These are phyloP conservation scores for Crithidia bombi DNA, from an alignment of 208 protist species.

Conservation along the genomic window DNA sequence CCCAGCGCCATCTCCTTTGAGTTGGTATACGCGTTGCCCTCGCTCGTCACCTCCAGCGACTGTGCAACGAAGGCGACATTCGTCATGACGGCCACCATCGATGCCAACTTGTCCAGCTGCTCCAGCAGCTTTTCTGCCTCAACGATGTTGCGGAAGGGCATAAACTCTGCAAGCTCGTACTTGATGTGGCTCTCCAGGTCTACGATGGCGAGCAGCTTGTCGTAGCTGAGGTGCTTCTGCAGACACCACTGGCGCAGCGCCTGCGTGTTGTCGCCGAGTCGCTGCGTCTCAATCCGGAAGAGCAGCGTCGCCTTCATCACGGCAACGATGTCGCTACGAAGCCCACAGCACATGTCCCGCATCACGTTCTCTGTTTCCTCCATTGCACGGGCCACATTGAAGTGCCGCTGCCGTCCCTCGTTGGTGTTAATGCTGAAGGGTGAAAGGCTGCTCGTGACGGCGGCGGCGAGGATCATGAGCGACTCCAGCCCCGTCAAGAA, in stretches of 20 bases:
- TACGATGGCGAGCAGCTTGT: slow-evolving; percentile 68
- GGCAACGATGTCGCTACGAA: slow-evolving; percentile 68
- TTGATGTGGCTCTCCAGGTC: slow-evolving; percentile 75
- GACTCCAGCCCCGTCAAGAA: slow-evolving; percentile 70
- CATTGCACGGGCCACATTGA: slow-evolving; percentile 65
- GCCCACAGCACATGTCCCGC: slow-evolving; percentile 56
- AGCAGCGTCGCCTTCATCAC: slow-evolving; percentile 67
- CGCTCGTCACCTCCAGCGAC: slow-evolving; percentile 71
- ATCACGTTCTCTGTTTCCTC: slow-evolving; percentile 85
- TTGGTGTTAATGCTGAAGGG: slow-evolving; percentile 57
- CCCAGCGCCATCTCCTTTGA: slow-evolving; percentile 74
- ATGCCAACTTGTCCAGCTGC: slow-evolving; percentile 64
- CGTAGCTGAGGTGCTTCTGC: slow-evolving; percentile 68
- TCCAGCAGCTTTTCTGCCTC: slow-evolving; percentile 60
- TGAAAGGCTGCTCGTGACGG: slow-evolving; percentile 64
- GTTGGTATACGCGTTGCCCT: slow-evolving; percentile 70
- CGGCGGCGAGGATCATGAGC: slow-evolving; percentile 72
- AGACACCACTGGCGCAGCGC: slow-evolving; percentile 60
- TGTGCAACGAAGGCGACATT: slow-evolving; percentile 59
- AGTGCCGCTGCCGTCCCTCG: slow-evolving; percentile 38
- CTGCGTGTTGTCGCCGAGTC: slow-evolving; percentile 46
- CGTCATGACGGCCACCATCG: slow-evolving; percentile 64
- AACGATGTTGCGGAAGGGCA: slow-evolving; percentile 69
- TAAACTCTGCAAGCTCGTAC: slow-evolving; percentile 61
- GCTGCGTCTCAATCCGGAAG: slow-evolving; percentile 51